These are phyloP conservation scores for Leptographium radiaticola DNA, from an alignment of 2,329 filamentous ascomycete genomes.

Conservation along the genomic window DNA sequence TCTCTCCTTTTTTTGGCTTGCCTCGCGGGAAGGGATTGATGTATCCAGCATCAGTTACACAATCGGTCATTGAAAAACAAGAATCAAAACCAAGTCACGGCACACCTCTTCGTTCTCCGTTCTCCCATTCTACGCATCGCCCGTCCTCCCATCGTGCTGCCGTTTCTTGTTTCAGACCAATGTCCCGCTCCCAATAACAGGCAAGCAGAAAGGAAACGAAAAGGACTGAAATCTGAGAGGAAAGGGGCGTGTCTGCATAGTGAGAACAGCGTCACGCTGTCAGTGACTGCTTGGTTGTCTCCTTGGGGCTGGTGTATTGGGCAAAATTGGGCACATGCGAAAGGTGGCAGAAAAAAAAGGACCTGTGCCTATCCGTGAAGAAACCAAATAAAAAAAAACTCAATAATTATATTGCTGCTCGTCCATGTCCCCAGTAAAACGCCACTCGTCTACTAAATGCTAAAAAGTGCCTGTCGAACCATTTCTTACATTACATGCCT, in stretches of 20 bases:
- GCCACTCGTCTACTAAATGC: not conserved
- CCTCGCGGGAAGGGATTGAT: slow-evolving; percentile 1
- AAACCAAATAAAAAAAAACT: slow-evolving; percentile 7
- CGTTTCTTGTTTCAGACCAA: not conserved
- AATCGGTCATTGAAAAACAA: slow-evolving; percentile 8
- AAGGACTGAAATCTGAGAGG: not conserved
- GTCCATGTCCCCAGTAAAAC: not conserved
- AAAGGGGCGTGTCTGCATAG: not conserved
- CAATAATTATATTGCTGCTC: not conserved
- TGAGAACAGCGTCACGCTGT: not conserved
- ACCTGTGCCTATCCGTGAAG: not conserved
- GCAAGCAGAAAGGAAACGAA: not conserved
- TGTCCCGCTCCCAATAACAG: not conserved
- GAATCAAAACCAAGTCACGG: not conserved
- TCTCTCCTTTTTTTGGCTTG: slow-evolving; percentile 6
- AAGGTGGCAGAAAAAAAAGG: not conserved
- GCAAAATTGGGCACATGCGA: not conserved
- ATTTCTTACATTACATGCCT: not conserved
- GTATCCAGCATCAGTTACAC: slow-evolving; percentile 9
- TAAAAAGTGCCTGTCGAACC: not conserved
- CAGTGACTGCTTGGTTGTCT: not conserved
- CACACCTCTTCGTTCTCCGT: not conserved
- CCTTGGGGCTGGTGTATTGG: not conserved
- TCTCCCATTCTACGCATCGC: not conserved
- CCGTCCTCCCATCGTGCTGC: not conserved